A percentile compares a stretch with the other conserved stretches of the same genome.
These are phyloP conservation scores for Bretschneidera sinensis DNA, from an alignment of 345 rosid species.

Conservation along the genomic window DNA sequence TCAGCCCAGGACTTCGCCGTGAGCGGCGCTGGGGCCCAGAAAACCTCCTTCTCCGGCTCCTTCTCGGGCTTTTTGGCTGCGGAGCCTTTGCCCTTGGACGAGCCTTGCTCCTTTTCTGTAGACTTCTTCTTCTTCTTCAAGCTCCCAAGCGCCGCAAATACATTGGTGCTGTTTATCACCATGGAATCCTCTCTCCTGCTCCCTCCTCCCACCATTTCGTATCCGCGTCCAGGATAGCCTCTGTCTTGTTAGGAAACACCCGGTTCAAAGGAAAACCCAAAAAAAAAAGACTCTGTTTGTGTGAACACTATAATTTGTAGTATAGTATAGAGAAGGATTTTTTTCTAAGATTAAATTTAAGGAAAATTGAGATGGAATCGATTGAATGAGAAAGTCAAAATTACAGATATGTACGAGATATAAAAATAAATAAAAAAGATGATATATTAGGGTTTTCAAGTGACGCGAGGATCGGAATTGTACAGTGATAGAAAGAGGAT, in stretches of 20 bases:
- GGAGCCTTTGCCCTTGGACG: conserved; percentile 24
- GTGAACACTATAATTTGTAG: background rate
- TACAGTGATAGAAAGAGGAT: background rate
- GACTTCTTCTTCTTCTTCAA: conserved; percentile 59
- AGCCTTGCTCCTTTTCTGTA: conserved; percentile 31
- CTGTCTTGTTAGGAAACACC: background rate
- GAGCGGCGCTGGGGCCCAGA: conserved; percentile 49
- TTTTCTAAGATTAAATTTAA: too few relatives aligned
- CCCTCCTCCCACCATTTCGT: conserved; percentile 49
- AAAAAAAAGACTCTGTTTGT: too few relatives aligned
- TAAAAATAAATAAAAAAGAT: too few relatives aligned
- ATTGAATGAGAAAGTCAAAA: background rate
- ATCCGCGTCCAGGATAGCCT: background rate
- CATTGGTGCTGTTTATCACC: conserved; percentile 48
- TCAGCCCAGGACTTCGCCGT: conserved; percentile 56
- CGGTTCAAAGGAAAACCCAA: background rate
- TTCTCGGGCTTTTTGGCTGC: conserved; percentile 7
- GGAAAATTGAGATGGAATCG: background rate
- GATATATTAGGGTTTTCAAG: background rate
- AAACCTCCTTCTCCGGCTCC: conserved; percentile 43
- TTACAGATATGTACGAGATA: too few relatives aligned
- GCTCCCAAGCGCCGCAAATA: conserved; percentile 55
- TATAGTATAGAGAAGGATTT: background rate
- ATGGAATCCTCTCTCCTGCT: conserved; percentile 48
- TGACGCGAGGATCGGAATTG: background rate